Evolutionary conservation across 1,139 yeast species (phyloP).

Genomic region (Pichia norvegensis): DNA sequence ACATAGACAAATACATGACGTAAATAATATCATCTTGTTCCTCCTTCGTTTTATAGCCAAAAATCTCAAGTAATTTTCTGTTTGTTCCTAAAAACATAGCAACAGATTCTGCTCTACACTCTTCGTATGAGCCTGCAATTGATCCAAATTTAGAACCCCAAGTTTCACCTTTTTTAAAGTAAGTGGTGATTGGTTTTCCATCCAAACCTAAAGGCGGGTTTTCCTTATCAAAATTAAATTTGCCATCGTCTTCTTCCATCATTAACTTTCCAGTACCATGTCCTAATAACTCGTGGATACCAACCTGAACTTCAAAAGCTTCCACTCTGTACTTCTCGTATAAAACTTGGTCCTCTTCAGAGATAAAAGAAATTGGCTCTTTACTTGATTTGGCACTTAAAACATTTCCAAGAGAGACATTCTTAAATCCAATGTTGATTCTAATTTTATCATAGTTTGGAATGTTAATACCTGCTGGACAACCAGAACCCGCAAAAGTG

Average conservation of each 20-base stretch:
- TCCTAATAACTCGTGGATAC: slow-evolving; percentile 86
- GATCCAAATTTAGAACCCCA: slow-evolving; percentile 86
- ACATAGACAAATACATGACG: slow-evolving; percentile 71
- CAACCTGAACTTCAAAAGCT: slow-evolving; percentile 88
- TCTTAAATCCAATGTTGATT: slow-evolving; percentile 75
- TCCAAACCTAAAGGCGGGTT: slow-evolving; percentile 53
- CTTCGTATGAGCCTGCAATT: slow-evolving; percentile 81
- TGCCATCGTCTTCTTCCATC: slow-evolving; percentile 50
- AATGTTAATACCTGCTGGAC: slow-evolving; percentile 88
- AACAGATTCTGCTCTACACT: slow-evolving; percentile 86
- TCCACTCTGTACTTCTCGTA: slow-evolving; percentile 71
- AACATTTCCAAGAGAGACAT: slow-evolving; percentile 82
- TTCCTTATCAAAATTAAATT: slow-evolving; percentile 60
- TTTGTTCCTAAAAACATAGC: slow-evolving; percentile 75
- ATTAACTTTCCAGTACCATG: slow-evolving; percentile 85
- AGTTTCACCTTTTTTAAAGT: slow-evolving; percentile 72
- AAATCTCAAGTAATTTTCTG: slow-evolving; percentile 57
- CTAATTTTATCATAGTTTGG: slow-evolving; percentile 90
- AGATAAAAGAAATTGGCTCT: slow-evolving; percentile 64
- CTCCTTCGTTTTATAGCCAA: slow-evolving; percentile 50
- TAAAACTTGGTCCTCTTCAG: slow-evolving; percentile 41
- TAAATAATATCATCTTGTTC: slow-evolving; percentile 59
- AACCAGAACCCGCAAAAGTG: slow-evolving; percentile 83
- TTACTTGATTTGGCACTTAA: slow-evolving; percentile 65
- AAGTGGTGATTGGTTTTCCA: slow-evolving; percentile 53